Conservation (phyloP, 2,329 filamentous ascomycete genomes). For the Fusarium coffeatum region DNA sequence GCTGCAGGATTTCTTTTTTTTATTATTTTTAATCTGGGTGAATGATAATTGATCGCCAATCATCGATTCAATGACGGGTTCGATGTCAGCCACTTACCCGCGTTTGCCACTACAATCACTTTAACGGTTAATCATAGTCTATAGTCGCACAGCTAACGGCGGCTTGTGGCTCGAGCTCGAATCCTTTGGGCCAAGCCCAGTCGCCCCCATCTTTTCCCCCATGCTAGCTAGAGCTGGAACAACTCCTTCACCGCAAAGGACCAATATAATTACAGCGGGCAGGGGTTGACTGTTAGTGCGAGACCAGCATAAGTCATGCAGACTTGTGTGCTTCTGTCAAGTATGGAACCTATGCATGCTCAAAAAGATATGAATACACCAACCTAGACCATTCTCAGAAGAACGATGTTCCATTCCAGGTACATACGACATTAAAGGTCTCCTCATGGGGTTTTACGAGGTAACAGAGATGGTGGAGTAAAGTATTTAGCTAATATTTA, state of each 20-base stretch:
- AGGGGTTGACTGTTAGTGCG: neutral
- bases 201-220: neutral
- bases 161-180: neutral
- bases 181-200: neutral
- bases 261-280: neutral
- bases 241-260: neutral
- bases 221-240: neutral
- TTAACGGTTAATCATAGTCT: neutral
- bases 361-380: neutral
- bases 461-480: neutral
- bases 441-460: neutral
- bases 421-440: neutral
- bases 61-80: neutral
- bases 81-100: neutral
- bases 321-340: neutral
- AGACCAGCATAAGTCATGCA: neutral
- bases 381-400: neutral
- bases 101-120: neutral
- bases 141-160: neutral
- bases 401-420: neutral
- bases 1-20: neutral
- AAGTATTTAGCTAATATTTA: neutral
- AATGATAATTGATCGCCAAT: neutral
- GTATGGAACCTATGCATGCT: neutral
- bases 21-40: no score